phyloP scores from a whole-genome alignment of 768 basidiomycete species.

The Tulasnella sp. region DNA sequence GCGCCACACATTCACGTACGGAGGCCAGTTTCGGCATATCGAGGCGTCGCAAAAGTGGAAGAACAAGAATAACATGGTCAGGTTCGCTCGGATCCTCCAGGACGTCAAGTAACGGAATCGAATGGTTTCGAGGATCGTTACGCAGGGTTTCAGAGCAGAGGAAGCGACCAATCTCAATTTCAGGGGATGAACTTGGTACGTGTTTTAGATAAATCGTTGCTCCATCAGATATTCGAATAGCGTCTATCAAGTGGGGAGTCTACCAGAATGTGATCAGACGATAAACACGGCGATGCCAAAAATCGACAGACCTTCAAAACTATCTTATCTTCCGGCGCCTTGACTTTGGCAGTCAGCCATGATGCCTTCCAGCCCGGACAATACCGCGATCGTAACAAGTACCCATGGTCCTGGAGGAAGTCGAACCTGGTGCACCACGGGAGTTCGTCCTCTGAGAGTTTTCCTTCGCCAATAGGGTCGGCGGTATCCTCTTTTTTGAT shows the following conservation, averaged over 20 bases:
- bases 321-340: too few species aligned
- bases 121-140: conserved; percentile 8
- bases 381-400: neutral
- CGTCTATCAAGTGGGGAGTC: too few species aligned
- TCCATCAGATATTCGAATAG: conserved; percentile 5
- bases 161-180: conserved; percentile 8
- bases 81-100: neutral
- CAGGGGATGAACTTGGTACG: neutral
- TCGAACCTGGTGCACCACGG: too few species aligned
- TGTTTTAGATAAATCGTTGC: neutral
- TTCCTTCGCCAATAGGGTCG: too few species aligned
- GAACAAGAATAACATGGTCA: neutral
- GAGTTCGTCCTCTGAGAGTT: too few species aligned
- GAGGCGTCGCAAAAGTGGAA: conserved; percentile 2
- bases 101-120: conserved; percentile 6
- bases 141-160: neutral
- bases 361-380: conserved; percentile 1
- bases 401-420: neutral
- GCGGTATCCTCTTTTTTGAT: too few species aligned
- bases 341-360: neutral
- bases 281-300: too few species aligned
- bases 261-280: too few species aligned
- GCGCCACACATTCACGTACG: neutral
- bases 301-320: too few species aligned
- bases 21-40: neutral